Evolutionary conservation across 352 stramenopile genomes (phyloP).

Genomic region (Elongisporangium prolatum): DNA sequence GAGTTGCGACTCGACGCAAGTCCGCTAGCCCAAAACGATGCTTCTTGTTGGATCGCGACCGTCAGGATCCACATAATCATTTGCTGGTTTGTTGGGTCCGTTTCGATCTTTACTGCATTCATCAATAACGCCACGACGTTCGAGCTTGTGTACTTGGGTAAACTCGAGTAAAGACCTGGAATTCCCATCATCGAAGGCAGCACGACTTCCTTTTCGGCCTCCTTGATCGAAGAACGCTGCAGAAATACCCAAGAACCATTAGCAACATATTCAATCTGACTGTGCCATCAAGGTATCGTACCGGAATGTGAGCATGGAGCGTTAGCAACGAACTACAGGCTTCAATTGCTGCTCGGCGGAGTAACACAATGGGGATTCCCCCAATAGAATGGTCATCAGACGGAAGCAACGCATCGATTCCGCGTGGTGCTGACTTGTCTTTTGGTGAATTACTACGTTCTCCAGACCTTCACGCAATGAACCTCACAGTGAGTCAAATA

Average conservation of each 20-base stretch:
- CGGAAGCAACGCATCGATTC: constrained; percentile 39
- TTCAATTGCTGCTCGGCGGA: constrained; percentile 73
- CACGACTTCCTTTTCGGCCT: constrained; percentile 71
- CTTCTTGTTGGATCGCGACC: constrained; percentile 83
- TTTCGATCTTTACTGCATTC: constrained; percentile 78
- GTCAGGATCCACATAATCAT: constrained; percentile 88
- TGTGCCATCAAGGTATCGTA: constrained; percentile 12
- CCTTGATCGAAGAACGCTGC: constrained; percentile 67
- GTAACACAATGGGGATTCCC: constrained; percentile 65
- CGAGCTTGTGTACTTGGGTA: constrained; percentile 82
- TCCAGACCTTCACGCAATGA: constrained; percentile 12
- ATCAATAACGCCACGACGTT: constrained; percentile 82
- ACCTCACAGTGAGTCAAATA: no score
- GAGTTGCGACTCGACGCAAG: constrained; percentile 79
- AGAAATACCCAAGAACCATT: not conserved
- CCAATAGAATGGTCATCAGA: constrained; percentile 66
- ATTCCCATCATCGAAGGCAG: constrained; percentile 58
- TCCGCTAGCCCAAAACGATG: constrained; percentile 76
- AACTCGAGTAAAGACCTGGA: constrained; percentile 64
- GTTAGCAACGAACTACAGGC: constrained; percentile 79
- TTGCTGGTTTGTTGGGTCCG: constrained; percentile 83
- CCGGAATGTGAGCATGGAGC: constrained; percentile 72
- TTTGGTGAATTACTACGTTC: constrained; percentile 29
- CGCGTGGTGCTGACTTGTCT: constrained; percentile 8
- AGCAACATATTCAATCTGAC: not conserved